Percentiles rank a stretch among this genome's conserved stretches.
These are phyloP conservation scores for Rubroboletus satanas DNA, from an alignment of 768 basidiomycete species.

Conservation along the genomic window DNA sequence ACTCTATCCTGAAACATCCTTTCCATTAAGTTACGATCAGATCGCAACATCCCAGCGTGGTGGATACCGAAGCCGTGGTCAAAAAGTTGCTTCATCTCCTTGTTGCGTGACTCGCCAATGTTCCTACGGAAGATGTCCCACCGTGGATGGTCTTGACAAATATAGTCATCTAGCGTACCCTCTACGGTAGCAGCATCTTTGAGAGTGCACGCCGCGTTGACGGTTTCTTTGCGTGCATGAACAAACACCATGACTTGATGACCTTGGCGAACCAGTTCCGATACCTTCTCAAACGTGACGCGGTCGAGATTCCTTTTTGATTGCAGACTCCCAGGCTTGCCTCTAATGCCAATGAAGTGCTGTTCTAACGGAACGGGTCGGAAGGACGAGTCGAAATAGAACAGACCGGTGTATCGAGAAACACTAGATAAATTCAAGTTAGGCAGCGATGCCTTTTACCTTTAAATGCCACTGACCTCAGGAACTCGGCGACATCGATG, in stretches of 20 bases:
- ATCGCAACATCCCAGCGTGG: slow-evolving; percentile 96
- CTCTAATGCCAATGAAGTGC: slow-evolving; percentile 91
- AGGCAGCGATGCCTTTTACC: not conserved
- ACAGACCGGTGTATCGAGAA: slow-evolving; percentile 79
- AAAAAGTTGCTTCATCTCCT: slow-evolving; percentile 95
- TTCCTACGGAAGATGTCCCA: slow-evolving; percentile 73
- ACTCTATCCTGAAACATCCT: slow-evolving; percentile 85
- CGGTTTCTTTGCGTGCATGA: slow-evolving; percentile 96
- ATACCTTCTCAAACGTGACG: slow-evolving; percentile 88
- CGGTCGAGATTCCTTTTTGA: slow-evolving; percentile 84
- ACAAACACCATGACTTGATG: slow-evolving; percentile 99
- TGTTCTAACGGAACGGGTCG: slow-evolving; percentile 95
- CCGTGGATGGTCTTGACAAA: slow-evolving; percentile 75
- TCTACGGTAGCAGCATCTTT: slow-evolving; percentile 73
- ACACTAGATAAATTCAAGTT: slow-evolving; percentile 51
- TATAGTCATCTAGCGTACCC: slow-evolving; percentile 73
- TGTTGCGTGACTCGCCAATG: slow-evolving; percentile 80
- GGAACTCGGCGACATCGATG: slow-evolving; percentile 90
- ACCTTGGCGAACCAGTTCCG: slow-evolving; percentile 80
- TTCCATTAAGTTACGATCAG: slow-evolving; percentile 94
- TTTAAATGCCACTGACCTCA: slow-evolving; percentile 52
- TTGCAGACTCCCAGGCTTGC: slow-evolving; percentile 70
- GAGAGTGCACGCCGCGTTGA: slow-evolving; percentile 80
- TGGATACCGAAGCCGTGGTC: slow-evolving; percentile 94
- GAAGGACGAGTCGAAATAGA: slow-evolving; percentile 98